A percentile compares a stretch with the other conserved stretches of the same genome.
phyloP scores from a whole-genome alignment of 2,329 filamentous ascomycete species.

The Fusarium caatingaense region DNA sequence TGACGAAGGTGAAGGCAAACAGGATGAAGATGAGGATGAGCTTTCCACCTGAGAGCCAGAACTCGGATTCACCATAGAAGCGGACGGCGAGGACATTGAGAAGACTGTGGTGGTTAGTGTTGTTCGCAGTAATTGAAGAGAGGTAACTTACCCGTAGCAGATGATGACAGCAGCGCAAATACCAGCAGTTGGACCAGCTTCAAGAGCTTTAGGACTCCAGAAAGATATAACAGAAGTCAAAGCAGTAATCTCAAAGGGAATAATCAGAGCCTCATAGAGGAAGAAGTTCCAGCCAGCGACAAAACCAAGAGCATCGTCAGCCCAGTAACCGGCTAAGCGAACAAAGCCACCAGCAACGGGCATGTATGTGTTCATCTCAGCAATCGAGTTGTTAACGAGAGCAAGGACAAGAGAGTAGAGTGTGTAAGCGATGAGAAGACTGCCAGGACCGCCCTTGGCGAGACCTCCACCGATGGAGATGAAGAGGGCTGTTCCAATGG shows the following conservation, averaged over 20 bases:
- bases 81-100: slow-evolving; percentile 57
- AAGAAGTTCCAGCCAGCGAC: slow-evolving; percentile 39
- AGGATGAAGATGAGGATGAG: slow-evolving; percentile 52
- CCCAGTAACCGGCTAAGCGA: slow-evolving; percentile 33
- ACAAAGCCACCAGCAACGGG: slow-evolving; percentile 35
- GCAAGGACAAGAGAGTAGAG: slow-evolving; percentile 32
- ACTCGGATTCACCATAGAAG: slow-evolving; percentile 59
- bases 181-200: slow-evolving; percentile 53
- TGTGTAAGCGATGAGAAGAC: slow-evolving; percentile 25
- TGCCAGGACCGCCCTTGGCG: slow-evolving; percentile 32
- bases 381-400: slow-evolving; percentile 36
- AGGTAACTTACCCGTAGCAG: slow-evolving; percentile 50
- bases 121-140: not conserved
- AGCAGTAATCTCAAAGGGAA: slow-evolving; percentile 64
- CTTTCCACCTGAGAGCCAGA: slow-evolving; percentile 62
- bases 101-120: slow-evolving; percentile 32
- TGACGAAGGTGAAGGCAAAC: slow-evolving; percentile 69
- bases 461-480: slow-evolving; percentile 40
- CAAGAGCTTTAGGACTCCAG: slow-evolving; percentile 57
- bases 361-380: slow-evolving; percentile 39
- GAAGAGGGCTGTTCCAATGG: slow-evolving; percentile 39
- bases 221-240: slow-evolving; percentile 62
- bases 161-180: slow-evolving; percentile 59
- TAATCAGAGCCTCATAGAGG: slow-evolving; percentile 59
- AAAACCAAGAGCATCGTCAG: slow-evolving; percentile 33